Evolutionary conservation across 495 filamentous ascomycete species (phyloP), one percentile per base, ranked within the genome.

Genomic region (Barbatosphaeria neglecta): DNA sequence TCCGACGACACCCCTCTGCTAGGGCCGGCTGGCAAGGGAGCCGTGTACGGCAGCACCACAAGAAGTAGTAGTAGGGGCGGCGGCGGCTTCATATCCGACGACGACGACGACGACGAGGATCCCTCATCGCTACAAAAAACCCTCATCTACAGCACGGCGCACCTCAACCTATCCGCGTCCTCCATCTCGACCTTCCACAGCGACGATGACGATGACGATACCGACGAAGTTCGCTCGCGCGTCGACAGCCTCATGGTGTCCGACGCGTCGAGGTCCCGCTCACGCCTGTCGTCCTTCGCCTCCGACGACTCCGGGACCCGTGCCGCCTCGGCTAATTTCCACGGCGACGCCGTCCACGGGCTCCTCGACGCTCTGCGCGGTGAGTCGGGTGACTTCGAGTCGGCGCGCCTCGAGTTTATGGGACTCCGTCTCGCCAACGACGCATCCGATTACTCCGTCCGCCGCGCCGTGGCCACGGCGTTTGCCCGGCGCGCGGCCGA

Each of bases 361-460:
- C 75, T 97, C 22, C 76, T 90, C 39, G 87, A 94, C 55, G 81
- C 87, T 37, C 70, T 99, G 31, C 68, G 69, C 35, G 66, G 56
- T 17, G 63, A 60, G 24, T 78, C 78, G 45, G 81, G 83, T 43
- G 78, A 86, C 35, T 79, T 87, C n/a, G 86, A 92, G 57, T 83
- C 84, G 10, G 87, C 92, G 8, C 83, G 86, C 53, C 72, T 97
- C 10, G 92, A 99, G 60, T 81, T 99, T 37, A 92, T 84, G 66
- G 83, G 85, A 53, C 74, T 95, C 28, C 80, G 90, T 6, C 85
- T 99, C 66, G 83, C 80, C 19, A 84, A 82, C 50, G 88, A 99
- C 58, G 93, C 92, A 6, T 86, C 83, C 2, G 90, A 94, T 52
- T 73, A 82, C 54, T 81, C 89, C 61, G 84, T 96, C 49, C 86